Evolutionary conservation across 306 rosid genomes (phyloP).

Genomic region (Bauhinia variegata): DNA sequence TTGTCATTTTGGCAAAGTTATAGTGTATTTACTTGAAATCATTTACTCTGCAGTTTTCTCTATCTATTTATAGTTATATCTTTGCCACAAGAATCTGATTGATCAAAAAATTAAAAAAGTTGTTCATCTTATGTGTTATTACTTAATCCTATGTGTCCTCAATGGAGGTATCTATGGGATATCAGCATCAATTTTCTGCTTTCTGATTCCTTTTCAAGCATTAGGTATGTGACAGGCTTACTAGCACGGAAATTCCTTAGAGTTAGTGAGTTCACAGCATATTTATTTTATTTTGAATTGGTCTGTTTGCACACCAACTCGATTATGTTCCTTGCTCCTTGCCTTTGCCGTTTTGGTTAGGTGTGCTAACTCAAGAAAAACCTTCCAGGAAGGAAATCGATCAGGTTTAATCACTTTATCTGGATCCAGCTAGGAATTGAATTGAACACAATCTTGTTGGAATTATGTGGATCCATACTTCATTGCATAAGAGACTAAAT

Average conservation of each 20-base stretch:
- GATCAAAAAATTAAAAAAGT: too few relatives aligned
- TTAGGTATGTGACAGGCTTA: slow-evolving; percentile 13
- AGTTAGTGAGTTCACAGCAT: not conserved
- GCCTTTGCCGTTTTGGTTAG: slow-evolving; percentile 46
- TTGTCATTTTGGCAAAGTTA: not conserved
- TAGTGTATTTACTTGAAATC: not conserved
- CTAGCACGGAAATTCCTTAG: not conserved
- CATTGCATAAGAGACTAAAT: not conserved
- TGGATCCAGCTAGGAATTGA: slow-evolving; percentile 47
- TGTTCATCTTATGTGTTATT: too few relatives aligned
- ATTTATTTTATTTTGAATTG: not conserved
- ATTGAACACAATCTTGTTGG: slow-evolving; percentile 28
- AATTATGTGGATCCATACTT: slow-evolving; percentile 31
- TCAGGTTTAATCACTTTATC: too few relatives aligned
- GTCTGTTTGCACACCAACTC: too few relatives aligned
- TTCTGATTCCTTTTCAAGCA: not conserved
- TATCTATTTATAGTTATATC: too few relatives aligned
- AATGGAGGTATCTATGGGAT: too few relatives aligned
- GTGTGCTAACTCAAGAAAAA: too few relatives aligned
- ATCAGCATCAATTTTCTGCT: too few relatives aligned
- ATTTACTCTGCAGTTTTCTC: not conserved
- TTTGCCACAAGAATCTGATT: too few relatives aligned
- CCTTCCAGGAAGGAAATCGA: too few relatives aligned
- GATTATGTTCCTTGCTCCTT: slow-evolving; percentile 52
- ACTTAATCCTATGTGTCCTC: too few relatives aligned